These are phyloP conservation scores for Ophiocordyceps robertsii DNA, from an alignment of 2,329 filamentous ascomycete genomes.

Conservation along the genomic window DNA sequence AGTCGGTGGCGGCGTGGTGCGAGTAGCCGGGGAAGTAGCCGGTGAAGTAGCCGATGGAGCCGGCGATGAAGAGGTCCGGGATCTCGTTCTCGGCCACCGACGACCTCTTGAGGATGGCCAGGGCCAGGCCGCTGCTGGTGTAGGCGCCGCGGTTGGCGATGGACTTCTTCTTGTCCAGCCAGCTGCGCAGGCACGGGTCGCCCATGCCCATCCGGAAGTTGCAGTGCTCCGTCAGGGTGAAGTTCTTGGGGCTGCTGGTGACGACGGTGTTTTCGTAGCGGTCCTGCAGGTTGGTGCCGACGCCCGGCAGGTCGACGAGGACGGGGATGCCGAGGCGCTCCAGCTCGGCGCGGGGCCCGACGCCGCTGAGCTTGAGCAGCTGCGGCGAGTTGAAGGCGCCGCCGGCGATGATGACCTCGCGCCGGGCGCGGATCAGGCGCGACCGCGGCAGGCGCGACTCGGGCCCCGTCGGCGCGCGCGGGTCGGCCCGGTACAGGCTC, in stretches of 20 bases:
- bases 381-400: slow-evolving; percentile 33
- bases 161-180: not conserved
- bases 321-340: slow-evolving; percentile 32
- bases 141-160: slow-evolving; percentile 8
- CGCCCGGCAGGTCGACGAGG: slow-evolving; percentile 43
- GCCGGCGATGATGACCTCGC: slow-evolving; percentile 33
- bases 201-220: slow-evolving; percentile 12
- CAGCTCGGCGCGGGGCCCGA: slow-evolving; percentile 27
- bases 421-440: slow-evolving; percentile 17
- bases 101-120: slow-evolving; percentile 12
- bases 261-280: slow-evolving; percentile 12
- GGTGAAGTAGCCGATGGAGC: slow-evolving; percentile 11
- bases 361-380: slow-evolving; percentile 30
- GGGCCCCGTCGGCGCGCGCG: slow-evolving; percentile 12
- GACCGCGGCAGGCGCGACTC: slow-evolving; percentile 9
- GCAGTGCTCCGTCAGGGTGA: slow-evolving; percentile 8
- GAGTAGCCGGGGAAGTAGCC: slow-evolving; percentile 15
- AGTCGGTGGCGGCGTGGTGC: slow-evolving; percentile 6
- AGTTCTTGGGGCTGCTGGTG: slow-evolving; percentile 4
- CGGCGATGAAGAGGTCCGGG: slow-evolving; percentile 11
- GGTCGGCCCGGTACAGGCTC: slow-evolving; percentile 28
- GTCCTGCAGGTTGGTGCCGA: slow-evolving; percentile 38
- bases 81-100: slow-evolving; percentile 14
- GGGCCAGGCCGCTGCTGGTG: slow-evolving; percentile 9
- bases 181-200: slow-evolving; percentile 18